Base-by-base conservation (phyloP, 148 eudicot genomes). In the Persicaria tinctoria region DNA sequence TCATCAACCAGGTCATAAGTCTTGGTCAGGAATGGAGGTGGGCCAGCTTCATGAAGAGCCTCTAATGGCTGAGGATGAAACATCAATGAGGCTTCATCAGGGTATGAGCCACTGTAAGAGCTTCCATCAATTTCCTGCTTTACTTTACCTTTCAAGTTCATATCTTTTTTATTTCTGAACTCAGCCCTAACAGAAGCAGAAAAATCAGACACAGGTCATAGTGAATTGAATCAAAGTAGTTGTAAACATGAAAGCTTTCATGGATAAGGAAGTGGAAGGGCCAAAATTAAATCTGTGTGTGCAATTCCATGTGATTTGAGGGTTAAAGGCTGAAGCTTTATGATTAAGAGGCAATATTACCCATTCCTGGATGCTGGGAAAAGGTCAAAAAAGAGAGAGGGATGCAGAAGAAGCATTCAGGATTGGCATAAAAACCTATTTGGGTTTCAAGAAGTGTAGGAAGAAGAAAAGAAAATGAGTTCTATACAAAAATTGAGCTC, bases 1-100 rank as follows among this genome's bases (percentile, higher is more conserved):
- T 87, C 85, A 47, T 85, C 86, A 0, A 85, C 88, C n/a, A 87
- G 76, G 4, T 87, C 88, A 77, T 81, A 87, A 12, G 85, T 87
- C 64, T 87, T 87, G 27, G 80, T 76, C 55, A 87, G 79, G 70
- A 87, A 87, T 49, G 90, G 88, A 0, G 90, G 83, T 11, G 90
- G 90, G 0, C 85, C 87, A 54, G 56, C 27, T 9, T 76, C 83
- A 66, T 81, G 79, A 17, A 87, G 80, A 13, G 79, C 87, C 68
- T 85, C 90, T 76, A 79, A 68, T 68, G 88, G 86, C n/a, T 80
- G 84, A 73, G 86, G 88, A 12, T 41, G 46, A 74, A 12, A 54
- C 45, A 74, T 74, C 54, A 71, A 71, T 53, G 76, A 11, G 32
- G 48, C 0, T 46, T 47, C 74, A 17, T 72, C 56, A 50, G 46